Base-by-base conservation (phyloP, 1,284 basidiomycete species). In the Trichosporon asahii region DNA sequence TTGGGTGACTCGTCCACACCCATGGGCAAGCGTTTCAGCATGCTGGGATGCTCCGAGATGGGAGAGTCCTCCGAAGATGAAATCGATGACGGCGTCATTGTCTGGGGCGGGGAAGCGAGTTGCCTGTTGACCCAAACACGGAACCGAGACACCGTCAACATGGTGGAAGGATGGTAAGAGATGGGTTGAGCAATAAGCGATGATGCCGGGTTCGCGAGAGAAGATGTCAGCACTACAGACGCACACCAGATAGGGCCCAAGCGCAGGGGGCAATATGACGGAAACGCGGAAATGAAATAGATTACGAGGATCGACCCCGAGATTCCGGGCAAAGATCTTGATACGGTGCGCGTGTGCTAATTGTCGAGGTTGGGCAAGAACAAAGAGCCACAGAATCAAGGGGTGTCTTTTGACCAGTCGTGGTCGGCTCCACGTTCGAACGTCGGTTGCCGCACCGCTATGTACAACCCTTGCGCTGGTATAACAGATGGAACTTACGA, bases 1-100 rank as follows among this genome's bases (percentile, higher is more conserved):
- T 93, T 90, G 8, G 83, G 84, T 55, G 80, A 79, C 49, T 82
- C 82, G 31, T 73, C 70, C 31, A 82, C 72, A 11, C 27, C 57
- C 57, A 61, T n/a, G 74, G 76, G 31, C 78, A 78, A 79, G 53
- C 79, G 75, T 35, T 74, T 73, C 23, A 75, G 35, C 23, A 29
- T 65, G n/a, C 63, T 53, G 21, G 64, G 46, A 27, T 44, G 29
- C 6, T 67, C 67, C 5, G 67, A 61, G 3, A 70, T n/a, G 14
- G 73, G 73, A 33, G 71, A 72, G 25, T 68, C 70, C n/a, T 67
- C 68, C 0, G 70, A 66, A 11, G 70, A 67, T 5, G 57, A 61
- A 8, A 72, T 67, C 35, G 68, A 69, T 5, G 68, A 66, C 7
- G 71, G 71, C 1, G 71, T 72, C 21, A 61, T 61, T 61, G 57